phyloP scores from a whole-genome alignment of 805 yeast genomes.

The Teunomyces aglyptinius region DNA sequence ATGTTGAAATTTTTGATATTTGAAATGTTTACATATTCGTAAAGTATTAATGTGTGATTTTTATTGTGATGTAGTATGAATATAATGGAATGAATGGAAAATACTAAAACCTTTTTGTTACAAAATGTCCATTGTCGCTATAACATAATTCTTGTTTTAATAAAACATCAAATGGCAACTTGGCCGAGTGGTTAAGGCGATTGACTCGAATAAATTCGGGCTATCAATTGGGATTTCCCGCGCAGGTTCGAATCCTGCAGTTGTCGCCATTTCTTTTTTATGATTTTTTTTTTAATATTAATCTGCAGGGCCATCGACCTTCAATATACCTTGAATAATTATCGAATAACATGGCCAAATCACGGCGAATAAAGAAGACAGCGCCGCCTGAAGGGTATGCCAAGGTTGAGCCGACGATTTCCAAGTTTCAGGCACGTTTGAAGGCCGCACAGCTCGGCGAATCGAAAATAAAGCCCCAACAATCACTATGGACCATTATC shows the following conservation, averaged over 20 bases:
- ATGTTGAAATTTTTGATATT: too few species aligned
- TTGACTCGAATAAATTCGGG: constrained; percentile 14
- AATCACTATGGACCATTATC: constrained; percentile 67
- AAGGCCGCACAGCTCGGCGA: constrained; percentile 46
- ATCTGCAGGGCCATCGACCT: background rate
- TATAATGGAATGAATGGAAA: too few species aligned
- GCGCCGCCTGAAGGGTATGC: constrained; percentile 72
- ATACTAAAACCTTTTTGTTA: too few species aligned
- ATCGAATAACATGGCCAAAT: constrained; percentile 9
- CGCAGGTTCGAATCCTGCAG: constrained; percentile 18
- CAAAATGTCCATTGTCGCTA: background rate
- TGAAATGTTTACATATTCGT: too few species aligned
- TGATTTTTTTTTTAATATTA: background rate
- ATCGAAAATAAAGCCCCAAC: constrained; percentile 50
- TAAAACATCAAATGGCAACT: constrained; percentile 8
- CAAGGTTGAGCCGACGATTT: constrained; percentile 63
- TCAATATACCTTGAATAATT: background rate
- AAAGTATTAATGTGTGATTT: too few species aligned
- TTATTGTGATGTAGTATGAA: too few species aligned
- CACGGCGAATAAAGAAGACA: constrained; percentile 11
- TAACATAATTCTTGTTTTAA: background rate
- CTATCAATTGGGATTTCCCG: constrained; percentile 16
- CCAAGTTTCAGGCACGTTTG: constrained; percentile 55
- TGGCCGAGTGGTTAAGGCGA: constrained; percentile 16
- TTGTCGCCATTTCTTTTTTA: constrained; percentile 11